Evolutionary conservation across 768 basidiomycete species (phyloP).

Genomic region (Tremella yokohamensis): DNA sequence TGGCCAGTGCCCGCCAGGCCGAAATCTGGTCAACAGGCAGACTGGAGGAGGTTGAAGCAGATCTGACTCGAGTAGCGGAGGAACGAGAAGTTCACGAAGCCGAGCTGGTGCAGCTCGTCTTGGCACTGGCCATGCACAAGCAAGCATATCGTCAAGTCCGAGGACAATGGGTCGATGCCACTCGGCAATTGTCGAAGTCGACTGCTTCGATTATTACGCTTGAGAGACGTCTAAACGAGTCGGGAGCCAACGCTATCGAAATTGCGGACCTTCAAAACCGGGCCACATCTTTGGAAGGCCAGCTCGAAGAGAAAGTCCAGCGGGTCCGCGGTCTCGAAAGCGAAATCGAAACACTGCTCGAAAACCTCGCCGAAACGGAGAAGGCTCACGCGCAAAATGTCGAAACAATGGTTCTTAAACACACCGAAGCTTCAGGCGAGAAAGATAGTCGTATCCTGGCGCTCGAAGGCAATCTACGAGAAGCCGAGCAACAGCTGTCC

Average conservation of each 20-base stretch:
- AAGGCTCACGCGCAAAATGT: background rate
- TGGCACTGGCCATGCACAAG: background rate
- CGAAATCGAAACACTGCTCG: background rate
- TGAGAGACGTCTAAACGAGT: background rate
- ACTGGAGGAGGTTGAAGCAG: slow-evolving; percentile 3
- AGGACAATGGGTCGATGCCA: background rate
- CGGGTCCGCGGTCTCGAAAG: background rate
- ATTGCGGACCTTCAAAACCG: background rate
- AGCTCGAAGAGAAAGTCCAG: background rate
- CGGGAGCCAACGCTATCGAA: background rate
- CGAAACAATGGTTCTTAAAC: too few relatives aligned
- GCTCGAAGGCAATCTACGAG: too few relatives aligned
- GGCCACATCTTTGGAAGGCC: too few relatives aligned
- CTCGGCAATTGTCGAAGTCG: background rate
- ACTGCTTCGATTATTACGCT: background rate
- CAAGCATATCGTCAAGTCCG: background rate
- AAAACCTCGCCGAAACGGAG: background rate
- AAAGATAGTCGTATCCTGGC: too few relatives aligned
- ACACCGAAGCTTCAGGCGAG: too few relatives aligned
- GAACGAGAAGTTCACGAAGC: slow-evolving; percentile 5
- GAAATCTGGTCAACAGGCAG: background rate
- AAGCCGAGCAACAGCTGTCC: too few relatives aligned
- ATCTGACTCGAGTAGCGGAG: background rate
- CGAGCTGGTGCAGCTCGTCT: background rate
- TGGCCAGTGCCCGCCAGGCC: background rate